phyloP scores from a whole-genome alignment of 2,329 filamentous ascomycete genomes.

The Hawksworthiomyces lignivorus region DNA sequence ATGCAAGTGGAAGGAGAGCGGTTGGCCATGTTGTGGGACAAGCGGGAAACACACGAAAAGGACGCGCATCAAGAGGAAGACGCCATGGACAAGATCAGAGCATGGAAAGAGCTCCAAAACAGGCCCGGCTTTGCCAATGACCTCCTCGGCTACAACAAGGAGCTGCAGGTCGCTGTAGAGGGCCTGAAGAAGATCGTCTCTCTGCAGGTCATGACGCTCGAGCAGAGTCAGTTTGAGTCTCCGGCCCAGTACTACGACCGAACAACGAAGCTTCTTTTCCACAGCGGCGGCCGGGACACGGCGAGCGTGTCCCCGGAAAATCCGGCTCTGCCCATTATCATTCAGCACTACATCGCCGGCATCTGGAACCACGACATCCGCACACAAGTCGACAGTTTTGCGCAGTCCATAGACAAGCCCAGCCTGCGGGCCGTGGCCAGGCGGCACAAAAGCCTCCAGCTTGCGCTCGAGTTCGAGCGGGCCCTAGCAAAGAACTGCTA shows the following conservation, averaged over 20 bases:
- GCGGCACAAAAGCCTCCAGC: constrained; percentile 47
- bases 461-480: constrained; percentile 47
- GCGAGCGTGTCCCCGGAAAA: constrained; percentile 14
- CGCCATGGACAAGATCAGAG: constrained; percentile 28
- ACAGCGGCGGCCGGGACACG: constrained; percentile 24
- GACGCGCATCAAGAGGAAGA: constrained; percentile 28
- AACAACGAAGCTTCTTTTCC: constrained; percentile 30
- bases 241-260: constrained; percentile 42
- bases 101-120: constrained; percentile 40
- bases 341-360: constrained; percentile 43
- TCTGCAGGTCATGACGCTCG: constrained; percentile 44
- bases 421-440: constrained; percentile 36
- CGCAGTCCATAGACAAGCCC: constrained; percentile 15
- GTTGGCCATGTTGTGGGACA: constrained; percentile 40
- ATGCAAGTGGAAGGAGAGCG: constrained; percentile 50
- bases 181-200: constrained; percentile 46
- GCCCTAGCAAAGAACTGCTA: constrained; percentile 44
- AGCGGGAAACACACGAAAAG: constrained; percentile 26
- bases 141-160: constrained; percentile 42
- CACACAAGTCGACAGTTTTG: constrained; percentile 31
- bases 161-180: constrained; percentile 37
- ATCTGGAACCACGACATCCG: constrained; percentile 40
- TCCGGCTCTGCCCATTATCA: constrained; percentile 22
- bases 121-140: constrained; percentile 35
- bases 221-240: constrained; percentile 47